Evolutionary conservation across 2,329 filamentous ascomycete genomes (phyloP).

Genomic region (Aspergillus sp.): DNA sequence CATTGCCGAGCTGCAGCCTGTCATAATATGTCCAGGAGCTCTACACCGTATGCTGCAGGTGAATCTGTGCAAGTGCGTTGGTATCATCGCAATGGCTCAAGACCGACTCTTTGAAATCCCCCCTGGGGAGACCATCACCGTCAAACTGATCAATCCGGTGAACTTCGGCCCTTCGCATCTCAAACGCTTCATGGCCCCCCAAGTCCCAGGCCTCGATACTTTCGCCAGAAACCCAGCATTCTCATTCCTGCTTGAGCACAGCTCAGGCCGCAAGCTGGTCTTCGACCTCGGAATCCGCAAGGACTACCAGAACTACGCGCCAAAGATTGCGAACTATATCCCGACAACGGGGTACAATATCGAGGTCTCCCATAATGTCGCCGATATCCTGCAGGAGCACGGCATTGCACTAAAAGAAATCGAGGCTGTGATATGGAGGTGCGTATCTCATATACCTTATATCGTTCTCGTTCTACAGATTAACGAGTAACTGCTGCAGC

Average conservation of each 20-base stretch:
- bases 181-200: conserved; percentile 7
- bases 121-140: neutral
- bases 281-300: conserved; percentile 36
- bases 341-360: conserved; percentile 18
- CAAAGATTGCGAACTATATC: conserved; percentile 19
- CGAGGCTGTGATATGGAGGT: conserved; percentile 27
- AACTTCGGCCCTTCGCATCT: conserved; percentile 7
- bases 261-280: conserved; percentile 11
- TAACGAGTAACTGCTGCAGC: conserved; percentile 1
- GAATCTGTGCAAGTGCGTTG: neutral
- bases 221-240: conserved; percentile 1
- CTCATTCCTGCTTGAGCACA: conserved; percentile 7
- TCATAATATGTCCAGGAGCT: no score
- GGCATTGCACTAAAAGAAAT: conserved; percentile 18
- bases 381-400: conserved; percentile 24
- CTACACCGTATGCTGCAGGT: no score
- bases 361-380: conserved; percentile 24
- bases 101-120: neutral
- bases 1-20: neutral
- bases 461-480: neutral
- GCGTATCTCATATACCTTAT: neutral
- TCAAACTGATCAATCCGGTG: conserved; percentile 6
- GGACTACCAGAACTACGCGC: conserved; percentile 28
- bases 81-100: neutral
- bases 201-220: conserved; percentile 2